A percentile compares a stretch with the other conserved stretches of the same genome.
phyloP scores from a whole-genome alignment of 352 stramenopile species.

The Pythium volutum region DNA sequence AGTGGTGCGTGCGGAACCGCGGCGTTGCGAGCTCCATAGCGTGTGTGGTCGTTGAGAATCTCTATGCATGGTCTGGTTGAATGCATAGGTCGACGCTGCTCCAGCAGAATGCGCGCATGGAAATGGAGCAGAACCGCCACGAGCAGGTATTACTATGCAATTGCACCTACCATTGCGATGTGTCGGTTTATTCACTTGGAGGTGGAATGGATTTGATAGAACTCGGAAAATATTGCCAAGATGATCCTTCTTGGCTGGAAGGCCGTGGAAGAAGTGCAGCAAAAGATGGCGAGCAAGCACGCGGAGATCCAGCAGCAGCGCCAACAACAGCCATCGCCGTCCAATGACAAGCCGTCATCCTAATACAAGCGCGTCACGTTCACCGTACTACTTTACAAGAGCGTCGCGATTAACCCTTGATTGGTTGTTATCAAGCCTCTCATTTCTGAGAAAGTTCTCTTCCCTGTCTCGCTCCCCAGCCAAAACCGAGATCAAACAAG shows the following conservation, averaged over 20 bases:
- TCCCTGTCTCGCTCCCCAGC: too few relatives aligned
- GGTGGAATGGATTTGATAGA: slow-evolving; percentile 32
- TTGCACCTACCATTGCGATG: background rate
- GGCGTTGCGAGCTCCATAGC: background rate
- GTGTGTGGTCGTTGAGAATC: background rate
- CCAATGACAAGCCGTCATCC: slow-evolving; percentile 1
- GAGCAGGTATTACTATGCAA: slow-evolving; percentile 38
- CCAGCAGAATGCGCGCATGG: slow-evolving; percentile 67
- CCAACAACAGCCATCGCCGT: slow-evolving; percentile 5
- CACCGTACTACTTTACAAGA: too few relatives aligned
- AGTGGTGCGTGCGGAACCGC: slow-evolving; percentile 41
- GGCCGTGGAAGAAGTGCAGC: slow-evolving; percentile 70
- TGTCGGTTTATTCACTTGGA: background rate
- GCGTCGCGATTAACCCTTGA: too few relatives aligned
- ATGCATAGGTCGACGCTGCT: slow-evolving; percentile 50
- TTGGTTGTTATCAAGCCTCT: too few relatives aligned
- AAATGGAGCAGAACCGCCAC: slow-evolving; percentile 78
- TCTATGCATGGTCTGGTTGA: background rate
- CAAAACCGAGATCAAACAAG: too few relatives aligned
- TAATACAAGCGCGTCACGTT: background rate
- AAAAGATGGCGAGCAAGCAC: slow-evolving; percentile 46
- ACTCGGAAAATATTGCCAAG: slow-evolving; percentile 73
- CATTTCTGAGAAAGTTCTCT: too few relatives aligned
- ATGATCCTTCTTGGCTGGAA: slow-evolving; percentile 79
- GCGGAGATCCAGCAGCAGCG: slow-evolving; percentile 21